Base-by-base conservation (phyloP, 805 yeast genomes). In the Aciculoconidium aculeatum region DNA sequence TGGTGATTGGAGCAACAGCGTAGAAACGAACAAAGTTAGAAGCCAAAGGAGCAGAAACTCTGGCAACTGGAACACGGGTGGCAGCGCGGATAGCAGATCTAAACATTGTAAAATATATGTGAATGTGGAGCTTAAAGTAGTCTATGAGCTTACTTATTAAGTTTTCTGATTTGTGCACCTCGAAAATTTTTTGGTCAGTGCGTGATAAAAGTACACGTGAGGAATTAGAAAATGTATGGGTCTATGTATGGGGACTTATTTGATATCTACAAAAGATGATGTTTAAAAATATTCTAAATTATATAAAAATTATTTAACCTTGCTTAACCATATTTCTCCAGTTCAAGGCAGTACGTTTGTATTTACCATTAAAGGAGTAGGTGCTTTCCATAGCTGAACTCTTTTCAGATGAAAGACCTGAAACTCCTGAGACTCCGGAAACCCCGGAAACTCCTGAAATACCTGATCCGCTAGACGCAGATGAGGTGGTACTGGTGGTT, bases 1-100 rank as follows among this genome's bases (percentile, higher is more conserved):
- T 75, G 37, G 80, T 65, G 46, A 87, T 63, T 26, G 79, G 72
- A 18, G 83, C 72, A 32, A 70, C 77, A 30, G 81, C 72, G 63
- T 79, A 80, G 51, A 71, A 61, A 45, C 70, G 64, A 25, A 60
- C 43, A 28, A 47, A 36, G 38, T 29, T 36, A 39, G 53, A 31
- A 38, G 51, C 41, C 41, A 44, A 34, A 36, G 53, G 37, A 15
- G 15, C 16, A 28, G 17, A 24, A 27, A 51, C 43, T 44, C 65
- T 56, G 35, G 53, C 44, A 22, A 58, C 45, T 30, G 64, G 55
- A 25, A 57, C 47, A 29, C 47, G 53, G 19, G 27, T 22, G 25
- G 57, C 45, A 36, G 68, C 55, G 56, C 74, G 71, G 35, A 65
- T 47, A 37, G 74, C 72, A 34, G 67, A 53, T 67, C 70, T 74